Evolutionary conservation across 371 early-diverging fungal genomes (phyloP), one percentile per base, ranked within the genome.

Genomic region (Smittium mucronatum): DNA sequence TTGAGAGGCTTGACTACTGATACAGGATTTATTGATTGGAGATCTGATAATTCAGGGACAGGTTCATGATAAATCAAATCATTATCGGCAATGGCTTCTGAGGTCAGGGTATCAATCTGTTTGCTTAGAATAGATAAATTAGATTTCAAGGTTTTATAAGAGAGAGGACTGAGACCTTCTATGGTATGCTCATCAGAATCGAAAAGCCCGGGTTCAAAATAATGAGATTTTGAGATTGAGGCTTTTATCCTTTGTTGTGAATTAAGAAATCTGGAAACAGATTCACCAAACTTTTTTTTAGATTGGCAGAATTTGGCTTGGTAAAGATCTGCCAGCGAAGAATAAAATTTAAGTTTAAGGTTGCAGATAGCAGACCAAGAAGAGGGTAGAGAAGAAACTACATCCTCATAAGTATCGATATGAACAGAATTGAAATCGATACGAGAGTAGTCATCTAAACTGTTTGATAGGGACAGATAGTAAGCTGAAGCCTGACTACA

Each of bases 1-100:
- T 36, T 68, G n/a, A 33, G 26, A 32, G 58, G 60, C 30, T 58
- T 32, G 21, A 68, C 69, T 71, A 59, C 75, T 78, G 1, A 73
- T 74, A 34, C 60, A 26, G 35, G 70, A 5, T 94, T 94, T 2
- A 95, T 82, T 1, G 92, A 85, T 0, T 89, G 81, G 17, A 97
- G 77, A 1, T 89, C 83, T 58, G 88, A 88, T 65, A 83, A 85
- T 71, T 84, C 85, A 2, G 95, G 96, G 0, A 93, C 92, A 0
- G 84, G 71, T 57, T 90, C 94, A 79, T 94, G 92, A 76, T 98
- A 98, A 58, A 98, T 88, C 78, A 97, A 79, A 73, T 98, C 98
- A 72, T 98, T 98, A 81, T 97, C 98, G 57, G 88, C 88, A 25
- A 64, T 73, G 2, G 75, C 71, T 68, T 70, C 69, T 57, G 58